phyloP scores from a whole-genome alignment of 306 rosid genomes.

The Delonix regia region DNA sequence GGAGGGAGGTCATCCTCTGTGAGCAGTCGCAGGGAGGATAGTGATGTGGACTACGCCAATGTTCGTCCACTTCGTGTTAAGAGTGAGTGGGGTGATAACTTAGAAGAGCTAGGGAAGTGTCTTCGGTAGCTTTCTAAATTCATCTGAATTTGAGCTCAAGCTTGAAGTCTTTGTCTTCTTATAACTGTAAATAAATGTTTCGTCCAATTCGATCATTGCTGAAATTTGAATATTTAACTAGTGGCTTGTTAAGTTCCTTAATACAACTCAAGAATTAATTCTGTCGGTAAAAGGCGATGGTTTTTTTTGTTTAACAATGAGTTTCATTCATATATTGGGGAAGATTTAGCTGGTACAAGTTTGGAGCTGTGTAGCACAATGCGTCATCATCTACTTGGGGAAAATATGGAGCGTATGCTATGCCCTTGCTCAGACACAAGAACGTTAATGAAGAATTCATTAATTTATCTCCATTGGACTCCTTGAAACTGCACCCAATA shows the following conservation, averaged over 20 bases:
- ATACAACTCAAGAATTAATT: not conserved
- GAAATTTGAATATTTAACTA: not conserved
- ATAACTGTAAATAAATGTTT: not conserved
- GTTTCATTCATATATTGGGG: not conserved
- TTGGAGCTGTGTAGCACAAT: not conserved
- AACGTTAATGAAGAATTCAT: not conserved
- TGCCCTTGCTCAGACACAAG: not conserved
- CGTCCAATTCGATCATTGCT: not conserved
- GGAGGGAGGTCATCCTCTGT: constrained; percentile 38
- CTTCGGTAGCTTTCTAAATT: constrained; percentile 54
- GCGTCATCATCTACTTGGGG: not conserved
- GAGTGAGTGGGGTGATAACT: constrained; percentile 52
- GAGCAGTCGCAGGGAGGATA: constrained; percentile 32
- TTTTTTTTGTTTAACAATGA: not conserved
- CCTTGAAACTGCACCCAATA: too few species aligned
- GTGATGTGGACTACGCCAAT: constrained; percentile 33
- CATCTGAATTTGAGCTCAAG: constrained; percentile 24
- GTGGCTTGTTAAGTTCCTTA: not conserved
- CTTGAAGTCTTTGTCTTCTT: not conserved
- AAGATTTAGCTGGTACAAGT: not conserved
- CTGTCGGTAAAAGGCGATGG: not conserved
- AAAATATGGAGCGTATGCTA: not conserved
- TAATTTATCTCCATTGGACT: too few species aligned
- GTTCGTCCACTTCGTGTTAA: constrained; percentile 58
- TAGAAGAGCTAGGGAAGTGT: constrained; percentile 62